Conservation (phyloP, 768 basidiomycete species). For the Mycena venus region DNA sequence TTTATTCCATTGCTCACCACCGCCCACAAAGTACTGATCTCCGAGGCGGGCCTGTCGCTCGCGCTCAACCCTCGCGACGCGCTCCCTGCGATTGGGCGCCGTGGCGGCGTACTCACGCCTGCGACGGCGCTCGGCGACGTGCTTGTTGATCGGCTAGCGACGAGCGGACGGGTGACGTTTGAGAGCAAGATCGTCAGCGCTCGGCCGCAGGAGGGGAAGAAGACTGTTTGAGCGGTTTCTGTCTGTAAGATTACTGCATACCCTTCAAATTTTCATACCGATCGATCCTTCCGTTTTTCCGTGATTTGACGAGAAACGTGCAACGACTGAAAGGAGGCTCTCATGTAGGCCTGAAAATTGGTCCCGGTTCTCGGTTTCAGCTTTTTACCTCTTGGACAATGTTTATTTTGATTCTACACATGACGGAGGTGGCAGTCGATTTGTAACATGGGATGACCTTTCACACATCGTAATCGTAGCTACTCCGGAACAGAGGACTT, state of each 20-base stretch:
- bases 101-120: constrained; percentile 89
- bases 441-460: not conserved
- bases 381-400: no score
- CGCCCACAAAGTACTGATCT: constrained; percentile 61
- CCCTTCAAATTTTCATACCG: no score
- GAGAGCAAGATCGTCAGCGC: constrained; percentile 59
- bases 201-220: constrained; percentile 38
- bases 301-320: no score
- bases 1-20: not conserved
- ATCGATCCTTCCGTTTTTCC: no score
- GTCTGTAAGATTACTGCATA: no score
- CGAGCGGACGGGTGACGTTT: constrained; percentile 69
- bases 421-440: no score
- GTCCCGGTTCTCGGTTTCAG: no score
- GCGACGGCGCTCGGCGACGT: constrained; percentile 86
- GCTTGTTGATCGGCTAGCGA: constrained; percentile 75
- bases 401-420: no score
- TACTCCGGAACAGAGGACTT: not conserved
- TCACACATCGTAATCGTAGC: not conserved
- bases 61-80: constrained; percentile 64
- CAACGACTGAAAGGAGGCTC: no score
- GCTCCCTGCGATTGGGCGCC: constrained; percentile 68
- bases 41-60: constrained; percentile 83
- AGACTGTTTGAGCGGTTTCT: constrained; percentile 31
- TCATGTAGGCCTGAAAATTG: no score